Evolutionary conservation across 2,329 filamentous ascomycete species (phyloP).

Genomic region (Calonectria multiphialidica): DNA sequence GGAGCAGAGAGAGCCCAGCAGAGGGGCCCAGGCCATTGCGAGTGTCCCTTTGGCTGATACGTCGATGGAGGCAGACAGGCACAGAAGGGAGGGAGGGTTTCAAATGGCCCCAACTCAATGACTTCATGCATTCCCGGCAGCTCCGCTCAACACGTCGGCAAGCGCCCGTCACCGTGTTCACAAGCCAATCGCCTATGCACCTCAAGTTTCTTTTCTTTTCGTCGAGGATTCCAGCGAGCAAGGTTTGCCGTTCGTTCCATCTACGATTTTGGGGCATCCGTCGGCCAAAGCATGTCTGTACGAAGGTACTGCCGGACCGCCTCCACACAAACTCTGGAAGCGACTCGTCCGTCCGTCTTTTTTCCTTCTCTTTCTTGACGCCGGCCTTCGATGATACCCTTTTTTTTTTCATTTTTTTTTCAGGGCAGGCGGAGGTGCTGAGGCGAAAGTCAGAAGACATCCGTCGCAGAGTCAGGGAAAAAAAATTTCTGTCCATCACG

Average conservation of each 20-base stretch:
- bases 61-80: constrained; percentile 3
- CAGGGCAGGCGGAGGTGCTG: constrained; percentile 27
- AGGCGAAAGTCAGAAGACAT: constrained; percentile 36
- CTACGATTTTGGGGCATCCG: constrained; percentile 21
- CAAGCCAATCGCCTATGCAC: constrained; percentile 36
- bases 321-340: constrained; percentile 37
- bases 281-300: constrained; percentile 21
- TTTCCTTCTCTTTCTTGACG: constrained; percentile 12
- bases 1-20: background rate
- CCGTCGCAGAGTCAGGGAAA: background rate
- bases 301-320: constrained; percentile 5
- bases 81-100: constrained; percentile 16
- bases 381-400: constrained; percentile 30
- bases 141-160: constrained; percentile 40
- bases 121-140: constrained; percentile 51
- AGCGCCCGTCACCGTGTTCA: constrained; percentile 33
- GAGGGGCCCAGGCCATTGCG: background rate
- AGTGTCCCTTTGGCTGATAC: constrained; percentile 14
- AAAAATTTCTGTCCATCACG: constrained; percentile 41
- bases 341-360: constrained; percentile 20
- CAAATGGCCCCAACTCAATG: constrained; percentile 41
- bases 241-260: constrained; percentile 45
- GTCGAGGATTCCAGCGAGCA: constrained; percentile 36
- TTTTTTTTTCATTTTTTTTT: constrained; percentile 23
- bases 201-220: constrained; percentile 31